Evolutionary conservation across 148 eudicot species (phyloP), one percentile per base, ranked within the genome.

Genomic region (Arctostaphylos glauca): DNA sequence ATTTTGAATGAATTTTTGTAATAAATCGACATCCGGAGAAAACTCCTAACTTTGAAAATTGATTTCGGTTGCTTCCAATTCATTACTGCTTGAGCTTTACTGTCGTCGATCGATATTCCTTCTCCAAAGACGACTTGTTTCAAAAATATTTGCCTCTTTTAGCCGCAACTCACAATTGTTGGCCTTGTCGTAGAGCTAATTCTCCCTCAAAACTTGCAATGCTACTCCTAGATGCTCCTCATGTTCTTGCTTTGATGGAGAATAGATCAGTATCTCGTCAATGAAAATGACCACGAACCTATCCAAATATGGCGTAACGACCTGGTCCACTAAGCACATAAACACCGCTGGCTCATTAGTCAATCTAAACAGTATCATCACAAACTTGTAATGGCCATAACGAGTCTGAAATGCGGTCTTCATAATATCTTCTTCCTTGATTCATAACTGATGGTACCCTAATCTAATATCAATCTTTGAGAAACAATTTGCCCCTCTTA

Each of bases 101-200:
- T 9, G 0, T 62, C 25, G 49, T 80, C 49, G 0, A 67, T 47
- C n/a, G n/a, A 44, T 5, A 50, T 10, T 1, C 76, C 75, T 0
- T 52, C 6, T 14, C 14, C 16, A 0, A 23, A 68, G 15, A 80
- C 15, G 1, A 80, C 46, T 50, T 50, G 74, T 1, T 62, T 48
- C 1, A 80, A 14, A 16, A 80, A 68, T 2, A 21, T 43, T 43
- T 9, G 68, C 23, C 21, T 31, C 7, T 19, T 3, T 0, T 0
- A 81, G 44, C 77, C 77, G 52, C 13, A 70, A 81, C 12, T 81
- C 64, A 52, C 77, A 68, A 2, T 81, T 70, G 31, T 50, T 31
- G 0, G 53, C 15, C 50, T 81, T 81, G 0, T 0, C n/a, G 41
- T 47, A 70, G 3, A 81, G 15, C 38, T 15, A 12, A 15, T 50